These are phyloP conservation scores for Salmacisia buchloeana DNA, from an alignment of 1,284 basidiomycete genomes.

Conservation along the genomic window DNA sequence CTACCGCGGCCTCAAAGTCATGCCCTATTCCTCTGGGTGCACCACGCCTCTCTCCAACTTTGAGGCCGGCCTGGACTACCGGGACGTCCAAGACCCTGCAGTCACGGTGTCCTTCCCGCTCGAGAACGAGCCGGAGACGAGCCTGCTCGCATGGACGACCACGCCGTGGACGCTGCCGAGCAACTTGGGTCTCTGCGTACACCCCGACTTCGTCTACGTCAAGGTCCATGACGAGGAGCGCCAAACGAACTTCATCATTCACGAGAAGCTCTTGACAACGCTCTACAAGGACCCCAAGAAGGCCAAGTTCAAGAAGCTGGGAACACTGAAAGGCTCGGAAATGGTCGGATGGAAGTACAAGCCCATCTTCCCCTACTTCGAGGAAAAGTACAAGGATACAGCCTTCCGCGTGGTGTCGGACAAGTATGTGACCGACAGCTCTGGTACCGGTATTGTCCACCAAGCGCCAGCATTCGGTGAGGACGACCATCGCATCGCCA, in stretches of 20 bases:
- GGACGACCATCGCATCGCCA: slow-evolving; percentile 91
- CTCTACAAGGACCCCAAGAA: slow-evolving; percentile 98
- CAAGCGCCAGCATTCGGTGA: slow-evolving; percentile 98
- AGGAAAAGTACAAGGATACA: slow-evolving; percentile 84
- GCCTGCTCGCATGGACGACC: slow-evolving; percentile 95
- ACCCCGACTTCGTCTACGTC: slow-evolving; percentile 92
- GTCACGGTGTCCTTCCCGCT: slow-evolving; percentile 89
- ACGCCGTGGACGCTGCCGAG: slow-evolving; percentile 98
- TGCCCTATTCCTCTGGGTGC: slow-evolving; percentile 97
- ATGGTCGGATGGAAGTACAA: slow-evolving; percentile 94
- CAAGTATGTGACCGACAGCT: slow-evolving; percentile 85
- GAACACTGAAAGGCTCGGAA: slow-evolving; percentile 77
- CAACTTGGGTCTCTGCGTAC: slow-evolving; percentile 89
- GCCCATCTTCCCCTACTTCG: slow-evolving; percentile 95
- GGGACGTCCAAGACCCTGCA: slow-evolving; percentile 90
- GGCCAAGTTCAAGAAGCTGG: slow-evolving; percentile 85
- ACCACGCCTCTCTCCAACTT: slow-evolving; percentile 97
- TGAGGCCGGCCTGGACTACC: slow-evolving; percentile 88
- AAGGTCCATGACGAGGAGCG: slow-evolving; percentile 91
- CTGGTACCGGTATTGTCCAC: slow-evolving; percentile 97
- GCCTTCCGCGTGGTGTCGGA: slow-evolving; percentile 87
- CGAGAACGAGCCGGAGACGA: slow-evolving; percentile 83
- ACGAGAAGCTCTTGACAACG: slow-evolving; percentile 78
- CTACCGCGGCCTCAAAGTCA: slow-evolving; percentile 87
- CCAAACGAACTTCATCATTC: slow-evolving; percentile 84